phyloP scores from a whole-genome alignment of 768 basidiomycete species.

The Mycena capillaripes region DNA sequence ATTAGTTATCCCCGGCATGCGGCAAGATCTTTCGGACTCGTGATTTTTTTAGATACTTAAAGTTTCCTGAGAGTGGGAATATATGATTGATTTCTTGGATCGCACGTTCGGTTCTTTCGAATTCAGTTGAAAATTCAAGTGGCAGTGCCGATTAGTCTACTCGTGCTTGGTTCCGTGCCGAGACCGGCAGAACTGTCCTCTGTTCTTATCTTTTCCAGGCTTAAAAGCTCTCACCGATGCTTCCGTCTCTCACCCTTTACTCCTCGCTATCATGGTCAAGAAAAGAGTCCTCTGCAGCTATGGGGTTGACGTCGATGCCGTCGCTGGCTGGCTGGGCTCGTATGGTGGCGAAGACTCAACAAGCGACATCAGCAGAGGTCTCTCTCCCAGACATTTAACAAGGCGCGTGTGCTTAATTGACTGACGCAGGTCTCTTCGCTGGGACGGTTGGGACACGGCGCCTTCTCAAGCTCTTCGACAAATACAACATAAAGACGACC shows the following conservation, averaged over 20 bases:
- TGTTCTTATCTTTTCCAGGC: background rate
- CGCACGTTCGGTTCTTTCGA: too few species aligned
- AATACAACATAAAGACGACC: conserved; percentile 75
- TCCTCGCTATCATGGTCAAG: conserved; percentile 57
- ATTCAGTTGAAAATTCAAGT: too few species aligned
- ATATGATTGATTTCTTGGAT: too few species aligned
- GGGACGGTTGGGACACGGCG: conserved; percentile 82
- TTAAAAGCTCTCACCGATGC: background rate
- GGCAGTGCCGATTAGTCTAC: too few species aligned
- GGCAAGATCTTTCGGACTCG: too few species aligned
- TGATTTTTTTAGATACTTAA: too few species aligned
- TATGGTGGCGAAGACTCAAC: conserved; percentile 84
- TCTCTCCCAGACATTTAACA: background rate
- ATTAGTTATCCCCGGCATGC: too few species aligned
- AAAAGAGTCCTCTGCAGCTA: conserved; percentile 69
- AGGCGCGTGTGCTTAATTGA: background rate
- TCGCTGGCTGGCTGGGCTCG: conserved; percentile 80
- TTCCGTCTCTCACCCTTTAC: background rate
- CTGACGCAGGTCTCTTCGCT: conserved; percentile 72
- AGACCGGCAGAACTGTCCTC: background rate
- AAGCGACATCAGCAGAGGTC: conserved; percentile 72
- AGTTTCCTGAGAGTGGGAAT: too few species aligned
- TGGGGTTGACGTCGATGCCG: conserved; percentile 84
- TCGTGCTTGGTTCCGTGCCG: background rate
- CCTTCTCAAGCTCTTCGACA: conserved; percentile 78